phyloP scores from a whole-genome alignment of 2,329 filamentous ascomycete genomes.

The Calonectria pauciramosa region DNA sequence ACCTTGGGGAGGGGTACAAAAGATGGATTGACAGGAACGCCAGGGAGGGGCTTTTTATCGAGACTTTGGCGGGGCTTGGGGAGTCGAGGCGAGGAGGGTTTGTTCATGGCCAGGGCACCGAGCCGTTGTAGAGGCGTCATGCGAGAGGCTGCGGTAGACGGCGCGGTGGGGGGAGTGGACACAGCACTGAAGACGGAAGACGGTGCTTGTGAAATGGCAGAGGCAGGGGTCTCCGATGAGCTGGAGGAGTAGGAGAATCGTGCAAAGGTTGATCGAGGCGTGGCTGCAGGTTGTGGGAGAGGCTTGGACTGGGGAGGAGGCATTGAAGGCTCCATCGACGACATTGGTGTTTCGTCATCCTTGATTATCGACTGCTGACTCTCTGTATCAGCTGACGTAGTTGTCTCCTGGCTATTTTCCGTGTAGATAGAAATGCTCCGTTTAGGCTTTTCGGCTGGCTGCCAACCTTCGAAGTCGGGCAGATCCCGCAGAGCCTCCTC shows the following conservation, averaged over 20 bases:
- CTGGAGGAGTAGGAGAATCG: constrained; percentile 53
- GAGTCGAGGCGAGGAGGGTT: constrained; percentile 45
- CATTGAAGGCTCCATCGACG: constrained; percentile 44
- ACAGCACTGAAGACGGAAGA: constrained; percentile 54
- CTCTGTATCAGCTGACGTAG: constrained; percentile 28
- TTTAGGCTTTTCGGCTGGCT: constrained; percentile 50
- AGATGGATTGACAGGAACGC: constrained; percentile 64
- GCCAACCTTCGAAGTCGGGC: constrained; percentile 67
- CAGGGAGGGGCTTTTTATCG: constrained; percentile 47
- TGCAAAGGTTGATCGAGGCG: constrained; percentile 48
- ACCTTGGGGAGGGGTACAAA: constrained; percentile 69
- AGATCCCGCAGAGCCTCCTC: constrained; percentile 66
- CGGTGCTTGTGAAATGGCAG: constrained; percentile 48
- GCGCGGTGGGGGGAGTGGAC: constrained; percentile 57
- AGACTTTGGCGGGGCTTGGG: constrained; percentile 45
- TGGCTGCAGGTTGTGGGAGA: constrained; percentile 39
- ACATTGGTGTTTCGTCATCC: constrained; percentile 38
- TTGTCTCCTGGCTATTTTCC: constrained; percentile 52
- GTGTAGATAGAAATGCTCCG: constrained; percentile 61
- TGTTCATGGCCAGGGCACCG: constrained; percentile 58
- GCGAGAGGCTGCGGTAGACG: constrained; percentile 59
- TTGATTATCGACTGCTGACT: constrained; percentile 42
- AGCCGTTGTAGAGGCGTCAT: constrained; percentile 69
- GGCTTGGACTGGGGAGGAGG: constrained; percentile 46
- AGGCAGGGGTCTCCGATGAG: constrained; percentile 51